Evolutionary conservation across 495 filamentous ascomycete species (phyloP), one percentile per base, ranked within the genome.

Genomic region (Hypomontagnella monticulosa): DNA sequence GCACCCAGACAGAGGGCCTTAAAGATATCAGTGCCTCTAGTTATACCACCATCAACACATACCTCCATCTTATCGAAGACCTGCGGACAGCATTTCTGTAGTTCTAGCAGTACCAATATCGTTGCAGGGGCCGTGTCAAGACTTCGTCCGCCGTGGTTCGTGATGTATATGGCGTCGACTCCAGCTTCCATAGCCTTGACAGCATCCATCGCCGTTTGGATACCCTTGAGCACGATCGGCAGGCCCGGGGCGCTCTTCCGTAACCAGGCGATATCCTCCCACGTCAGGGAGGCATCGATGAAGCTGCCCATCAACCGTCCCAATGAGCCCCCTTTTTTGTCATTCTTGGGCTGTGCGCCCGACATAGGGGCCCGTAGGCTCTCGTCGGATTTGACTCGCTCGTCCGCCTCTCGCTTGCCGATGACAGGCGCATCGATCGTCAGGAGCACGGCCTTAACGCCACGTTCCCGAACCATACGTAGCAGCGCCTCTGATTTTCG

Each of bases 251-350:
- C 71, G 0, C 72, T 64, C 14, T 70, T 75, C 36, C 81, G 71
- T 23, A 89, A 42, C 85, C 87, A 88, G 4, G 75, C 61, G 1
- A 89, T 82, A 67, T 89, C 87, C 19, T 85, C 81, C 93, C 92
- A 97, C n/a, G 84, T 88, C 4, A 96, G 72, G 7, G 87, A 85
- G 0, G 89, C 78, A 57, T 93, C 90, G 55, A 95, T 87, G 70
- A 87, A 93, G 0, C 78, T 75, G 1, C 87, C 90, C 86, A 91
- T 93, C 1, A 89, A 80, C 19, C 90, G 78, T 9, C 88, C 91
- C 50, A 94, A 71, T 0, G 88, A 87, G 1, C 89, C 89, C 4
- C 91, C 90, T 57, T 87, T 87, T 27, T 79, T 81, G 66, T 94
- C 91, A 50, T 89, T 88, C 36, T 78, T 80, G 0, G 84, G 84